phyloP scores from a whole-genome alignment of 225 moss, liverwort and hornwort genomes.

The Thuidium tamariscinum region DNA sequence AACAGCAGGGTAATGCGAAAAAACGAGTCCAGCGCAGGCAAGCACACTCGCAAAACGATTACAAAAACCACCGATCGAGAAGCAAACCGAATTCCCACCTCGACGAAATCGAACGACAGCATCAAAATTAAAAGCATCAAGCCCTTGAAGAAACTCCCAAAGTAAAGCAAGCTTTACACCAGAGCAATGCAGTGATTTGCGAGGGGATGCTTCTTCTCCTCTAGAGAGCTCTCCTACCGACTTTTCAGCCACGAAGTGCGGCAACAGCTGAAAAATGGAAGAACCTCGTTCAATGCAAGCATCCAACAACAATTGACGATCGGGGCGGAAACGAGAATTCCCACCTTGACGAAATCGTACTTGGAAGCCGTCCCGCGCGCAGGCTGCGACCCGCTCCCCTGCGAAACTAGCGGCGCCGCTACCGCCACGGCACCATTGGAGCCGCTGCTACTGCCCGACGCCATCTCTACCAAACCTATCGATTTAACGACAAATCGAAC shows the following conservation, averaged over 20 bases:
- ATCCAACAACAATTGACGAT: background rate
- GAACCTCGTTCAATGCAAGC: background rate
- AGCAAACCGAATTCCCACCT: background rate
- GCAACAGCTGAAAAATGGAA: background rate
- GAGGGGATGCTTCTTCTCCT: background rate
- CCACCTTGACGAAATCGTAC: conserved; percentile 94
- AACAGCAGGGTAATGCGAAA: background rate
- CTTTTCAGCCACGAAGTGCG: background rate
- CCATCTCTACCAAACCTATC: background rate
- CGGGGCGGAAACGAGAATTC: background rate
- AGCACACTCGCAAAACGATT: background rate
- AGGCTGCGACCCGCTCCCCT: conserved; percentile 38
- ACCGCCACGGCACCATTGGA: background rate
- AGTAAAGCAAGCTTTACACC: background rate
- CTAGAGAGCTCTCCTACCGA: background rate
- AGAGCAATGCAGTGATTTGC: background rate
- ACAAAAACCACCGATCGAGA: background rate
- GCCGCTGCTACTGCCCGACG: background rate
- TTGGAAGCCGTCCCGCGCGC: conserved; percentile 85
- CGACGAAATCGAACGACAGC: background rate
- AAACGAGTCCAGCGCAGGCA: background rate
- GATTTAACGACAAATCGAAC: background rate
- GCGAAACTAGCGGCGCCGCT: background rate
- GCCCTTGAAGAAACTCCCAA: background rate
- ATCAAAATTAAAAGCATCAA: background rate